phyloP scores from a whole-genome alignment of 2,329 filamentous ascomycete genomes.

The Myriosclerotinia scirpicola region DNA sequence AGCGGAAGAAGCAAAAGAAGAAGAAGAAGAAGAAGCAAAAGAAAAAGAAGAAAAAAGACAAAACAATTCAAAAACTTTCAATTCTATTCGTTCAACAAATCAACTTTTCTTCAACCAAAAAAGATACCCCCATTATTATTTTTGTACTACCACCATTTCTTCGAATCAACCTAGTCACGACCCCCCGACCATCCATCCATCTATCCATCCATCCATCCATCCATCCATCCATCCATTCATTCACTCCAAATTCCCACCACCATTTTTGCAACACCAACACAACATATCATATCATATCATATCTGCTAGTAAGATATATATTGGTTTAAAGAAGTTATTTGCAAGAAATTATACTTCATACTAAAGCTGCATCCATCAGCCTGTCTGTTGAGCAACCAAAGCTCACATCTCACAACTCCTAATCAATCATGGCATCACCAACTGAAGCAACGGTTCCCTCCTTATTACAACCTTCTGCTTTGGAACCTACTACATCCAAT shows the following conservation, averaged over 20 bases:
- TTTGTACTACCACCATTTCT: conserved; percentile 12
- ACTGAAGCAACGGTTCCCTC: conserved; percentile 14
- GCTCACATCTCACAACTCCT: conserved; percentile 8
- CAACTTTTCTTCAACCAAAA: conserved; percentile 8
- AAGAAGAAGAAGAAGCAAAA: background rate
- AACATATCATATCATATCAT: background rate
- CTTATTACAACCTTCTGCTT: conserved; percentile 5
- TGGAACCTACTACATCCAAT: conserved; percentile 18
- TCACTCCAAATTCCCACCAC: background rate
- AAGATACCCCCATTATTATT: conserved; percentile 22
- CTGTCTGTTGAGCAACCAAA: conserved; percentile 15
- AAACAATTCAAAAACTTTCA: conserved; percentile 7
- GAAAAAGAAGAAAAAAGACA: background rate
- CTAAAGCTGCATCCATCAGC: conserved; percentile 15
- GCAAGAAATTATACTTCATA: background rate
- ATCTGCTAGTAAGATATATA: conserved; percentile 1
- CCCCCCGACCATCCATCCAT: no score
- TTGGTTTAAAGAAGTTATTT: background rate
- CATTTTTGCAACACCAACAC: background rate
- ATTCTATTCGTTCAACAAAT: conserved; percentile 14
- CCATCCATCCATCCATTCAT: no score
- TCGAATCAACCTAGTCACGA: conserved; percentile 10
- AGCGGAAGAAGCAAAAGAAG: background rate
- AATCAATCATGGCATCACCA: conserved; percentile 19
- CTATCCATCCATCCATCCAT: no score